Percentiles rank a stretch among this genome's conserved stretches.
Conservation (phyloP, 2,329 filamentous ascomycete genomes). For the Claviceps monticola region DNA sequence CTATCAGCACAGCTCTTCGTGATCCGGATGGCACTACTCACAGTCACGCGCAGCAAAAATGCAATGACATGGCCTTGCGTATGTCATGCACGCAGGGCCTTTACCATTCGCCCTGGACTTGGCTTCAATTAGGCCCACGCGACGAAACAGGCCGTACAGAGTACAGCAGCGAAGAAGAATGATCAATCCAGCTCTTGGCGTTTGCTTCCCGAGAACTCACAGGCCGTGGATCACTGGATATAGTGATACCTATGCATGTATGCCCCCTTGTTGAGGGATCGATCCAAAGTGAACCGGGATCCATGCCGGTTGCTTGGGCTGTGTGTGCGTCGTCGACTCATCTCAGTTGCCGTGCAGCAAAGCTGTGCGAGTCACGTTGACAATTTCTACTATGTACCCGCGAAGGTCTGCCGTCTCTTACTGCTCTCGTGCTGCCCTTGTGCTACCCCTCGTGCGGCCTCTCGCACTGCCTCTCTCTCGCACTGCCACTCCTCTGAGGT, state of each 20-base stretch:
- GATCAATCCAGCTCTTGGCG: background rate
- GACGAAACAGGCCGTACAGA: background rate
- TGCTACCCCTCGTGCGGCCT: background rate
- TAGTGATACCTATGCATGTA: background rate
- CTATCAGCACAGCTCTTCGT: conserved; percentile 1
- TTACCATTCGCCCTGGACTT: background rate
- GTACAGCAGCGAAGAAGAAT: background rate
- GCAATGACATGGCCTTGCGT: background rate
- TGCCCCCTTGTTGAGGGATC: no score
- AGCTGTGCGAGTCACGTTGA: conserved; percentile 4
- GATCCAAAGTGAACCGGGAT: no score
- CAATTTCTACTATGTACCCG: background rate
- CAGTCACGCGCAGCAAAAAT: conserved; percentile 3
- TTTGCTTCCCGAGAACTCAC: background rate
- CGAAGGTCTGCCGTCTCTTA: background rate
- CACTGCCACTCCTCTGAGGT: background rate
- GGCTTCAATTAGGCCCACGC: background rate
- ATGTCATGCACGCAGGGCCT: background rate
- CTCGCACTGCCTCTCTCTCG: background rate
- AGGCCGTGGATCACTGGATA: background rate
- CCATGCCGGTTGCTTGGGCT: background rate
- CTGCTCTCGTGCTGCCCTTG: background rate
- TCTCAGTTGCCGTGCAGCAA: background rate
- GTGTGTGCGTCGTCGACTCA: background rate
- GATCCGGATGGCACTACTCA: conserved; percentile 2